Conservation (phyloP, 75 land plant species). For the Larix kaempferi region DNA sequence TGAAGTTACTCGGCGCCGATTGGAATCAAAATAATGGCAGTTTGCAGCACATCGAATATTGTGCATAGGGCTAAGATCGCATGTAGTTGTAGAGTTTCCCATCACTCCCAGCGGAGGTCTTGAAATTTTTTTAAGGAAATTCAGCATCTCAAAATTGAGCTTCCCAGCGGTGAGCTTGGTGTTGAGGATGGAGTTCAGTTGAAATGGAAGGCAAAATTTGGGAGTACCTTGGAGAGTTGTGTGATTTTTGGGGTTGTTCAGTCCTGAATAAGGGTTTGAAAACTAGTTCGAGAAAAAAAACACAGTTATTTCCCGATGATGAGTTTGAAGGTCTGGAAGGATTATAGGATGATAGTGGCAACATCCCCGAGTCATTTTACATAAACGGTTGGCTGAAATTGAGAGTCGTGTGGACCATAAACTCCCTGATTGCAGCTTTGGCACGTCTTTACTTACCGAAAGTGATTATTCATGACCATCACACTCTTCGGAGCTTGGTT, state of each 20-base stretch:
- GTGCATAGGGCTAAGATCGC: no score
- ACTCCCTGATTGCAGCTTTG: conserved; percentile 46
- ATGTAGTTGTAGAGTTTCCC: conserved; percentile 29
- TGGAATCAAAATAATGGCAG: no score
- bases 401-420: conserved; percentile 80
- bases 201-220: conserved; percentile 87
- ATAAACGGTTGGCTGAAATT: conserved; percentile 76
- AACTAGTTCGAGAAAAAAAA: neutral
- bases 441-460: conserved; percentile 84
- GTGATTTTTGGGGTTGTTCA: conserved; percentile 68
- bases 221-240: conserved; percentile 77
- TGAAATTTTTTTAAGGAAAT: conserved; percentile 74
- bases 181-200: conserved; percentile 71
- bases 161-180: conserved; percentile 79
- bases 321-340: neutral
- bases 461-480: conserved; percentile 7
- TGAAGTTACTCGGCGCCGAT: no score
- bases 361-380: conserved; percentile 81
- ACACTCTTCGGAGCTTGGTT: conserved; percentile 57
- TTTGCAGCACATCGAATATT: no score
- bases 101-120: conserved; percentile 50
- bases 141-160: conserved; percentile 57
- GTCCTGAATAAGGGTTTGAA: conserved; percentile 11
- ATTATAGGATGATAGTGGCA: conserved; percentile 53
- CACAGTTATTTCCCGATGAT: neutral